These are phyloP conservation scores for Hanseniaspora uvarum DNA, from an alignment of 1,139 yeast genomes.

Conservation along the genomic window DNA sequence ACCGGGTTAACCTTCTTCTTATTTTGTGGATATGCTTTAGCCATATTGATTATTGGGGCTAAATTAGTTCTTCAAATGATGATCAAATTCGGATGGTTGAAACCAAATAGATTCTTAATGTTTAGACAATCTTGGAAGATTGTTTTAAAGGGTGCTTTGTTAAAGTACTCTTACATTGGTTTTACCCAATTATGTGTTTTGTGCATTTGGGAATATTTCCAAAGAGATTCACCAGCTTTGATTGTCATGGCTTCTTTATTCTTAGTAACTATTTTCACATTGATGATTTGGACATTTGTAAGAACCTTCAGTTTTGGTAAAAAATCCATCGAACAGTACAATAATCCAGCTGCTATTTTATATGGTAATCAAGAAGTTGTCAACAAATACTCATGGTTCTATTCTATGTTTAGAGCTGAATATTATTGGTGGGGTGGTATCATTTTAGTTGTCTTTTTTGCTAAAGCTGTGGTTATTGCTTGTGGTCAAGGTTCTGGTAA, in stretches of 20 bases:
- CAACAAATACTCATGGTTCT: conserved; percentile 64
- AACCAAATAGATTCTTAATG: conserved; percentile 39
- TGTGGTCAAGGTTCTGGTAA: conserved; percentile 62
- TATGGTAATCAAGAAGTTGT: conserved; percentile 59
- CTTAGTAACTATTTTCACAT: conserved; percentile 44
- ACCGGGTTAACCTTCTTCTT: conserved; percentile 71
- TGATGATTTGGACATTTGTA: conserved; percentile 51
- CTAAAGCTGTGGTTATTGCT: conserved; percentile 55
- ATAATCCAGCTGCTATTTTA: conserved; percentile 67
- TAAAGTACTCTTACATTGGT: conserved; percentile 64
- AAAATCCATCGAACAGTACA: conserved; percentile 42
- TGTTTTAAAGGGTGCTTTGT: conserved; percentile 55
- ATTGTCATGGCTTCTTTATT: conserved; percentile 59
- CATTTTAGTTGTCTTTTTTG: conserved; percentile 43
- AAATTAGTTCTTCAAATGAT: conserved; percentile 44
- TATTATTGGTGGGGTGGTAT: conserved; percentile 69
- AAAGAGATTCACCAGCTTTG: conserved; percentile 63
- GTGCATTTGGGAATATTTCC: conserved; percentile 66
- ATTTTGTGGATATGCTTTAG: conserved; percentile 54
- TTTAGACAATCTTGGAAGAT: conserved; percentile 46
- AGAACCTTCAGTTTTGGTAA: conserved; percentile 50
- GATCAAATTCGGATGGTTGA: conserved; percentile 37
- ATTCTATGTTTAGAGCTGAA: conserved; percentile 69
- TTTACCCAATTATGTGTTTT: conserved; percentile 60
- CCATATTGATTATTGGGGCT: conserved; percentile 39